Conservation (phyloP, 768 basidiomycete genomes). For the Gymnopilus dilepis region DNA sequence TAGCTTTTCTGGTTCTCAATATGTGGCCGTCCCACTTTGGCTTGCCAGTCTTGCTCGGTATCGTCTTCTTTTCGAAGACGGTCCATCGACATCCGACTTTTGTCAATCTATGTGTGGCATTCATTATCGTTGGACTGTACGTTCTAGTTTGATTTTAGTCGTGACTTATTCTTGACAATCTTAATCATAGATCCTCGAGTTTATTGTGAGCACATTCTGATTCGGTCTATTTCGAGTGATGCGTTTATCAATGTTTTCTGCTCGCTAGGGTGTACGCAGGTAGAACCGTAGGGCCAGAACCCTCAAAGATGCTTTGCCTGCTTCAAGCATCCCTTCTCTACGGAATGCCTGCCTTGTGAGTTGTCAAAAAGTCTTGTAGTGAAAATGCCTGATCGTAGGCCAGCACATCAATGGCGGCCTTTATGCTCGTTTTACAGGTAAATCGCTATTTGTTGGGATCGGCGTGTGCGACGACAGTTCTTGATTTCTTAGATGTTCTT, state of each 20-base stretch:
- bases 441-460: neutral
- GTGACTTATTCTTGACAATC: neutral
- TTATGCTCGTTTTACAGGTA: constrained; percentile 50
- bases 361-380: neutral
- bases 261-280: constrained; percentile 44
- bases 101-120: constrained; percentile 49
- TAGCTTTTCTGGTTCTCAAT: constrained; percentile 50
- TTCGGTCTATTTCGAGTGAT: neutral
- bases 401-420: constrained; percentile 47
- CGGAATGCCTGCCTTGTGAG: constrained; percentile 53
- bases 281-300: constrained; percentile 49
- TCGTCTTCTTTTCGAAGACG: constrained; percentile 44
- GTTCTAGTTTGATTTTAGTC: constrained; percentile 19
- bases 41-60: constrained; percentile 47
- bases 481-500: constrained; percentile 46
- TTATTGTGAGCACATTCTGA: constrained; percentile 38
- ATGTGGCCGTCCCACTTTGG: constrained; percentile 57
- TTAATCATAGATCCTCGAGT: constrained; percentile 43
- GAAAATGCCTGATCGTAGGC: neutral
- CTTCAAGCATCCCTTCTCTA: constrained; percentile 54
- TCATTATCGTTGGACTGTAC: constrained; percentile 52
- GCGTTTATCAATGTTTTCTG: neutral
- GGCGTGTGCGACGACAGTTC: neutral
- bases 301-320: constrained; percentile 46
- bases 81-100: constrained; percentile 53